Evolutionary conservation across 2,329 filamentous ascomycete genomes (phyloP).

Genomic region (Rachicladosporium sp.): DNA sequence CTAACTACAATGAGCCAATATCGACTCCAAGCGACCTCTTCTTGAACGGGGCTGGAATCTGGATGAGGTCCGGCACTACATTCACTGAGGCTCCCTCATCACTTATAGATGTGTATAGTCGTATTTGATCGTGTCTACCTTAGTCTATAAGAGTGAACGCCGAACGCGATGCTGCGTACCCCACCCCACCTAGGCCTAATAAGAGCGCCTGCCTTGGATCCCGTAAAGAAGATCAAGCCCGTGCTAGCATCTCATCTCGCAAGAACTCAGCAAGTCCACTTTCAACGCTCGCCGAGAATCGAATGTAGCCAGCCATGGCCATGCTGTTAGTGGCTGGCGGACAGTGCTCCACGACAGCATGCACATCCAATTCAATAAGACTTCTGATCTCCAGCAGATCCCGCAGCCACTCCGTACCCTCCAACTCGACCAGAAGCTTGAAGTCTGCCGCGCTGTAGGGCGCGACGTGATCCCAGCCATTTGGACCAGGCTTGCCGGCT

Average conservation of each 20-base stretch:
- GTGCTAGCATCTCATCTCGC: constrained; percentile 22
- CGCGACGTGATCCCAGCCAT: constrained; percentile 39
- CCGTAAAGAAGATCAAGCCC: background rate
- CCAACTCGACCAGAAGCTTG: constrained; percentile 31
- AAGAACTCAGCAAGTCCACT: constrained; percentile 44
- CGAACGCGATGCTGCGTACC: too few relatives aligned
- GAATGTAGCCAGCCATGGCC: constrained; percentile 45
- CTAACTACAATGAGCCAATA: too few relatives aligned
- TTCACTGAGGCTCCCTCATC: too few relatives aligned
- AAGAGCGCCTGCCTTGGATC: too few relatives aligned
- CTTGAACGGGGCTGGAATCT: too few relatives aligned
- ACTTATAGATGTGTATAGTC: too few relatives aligned
- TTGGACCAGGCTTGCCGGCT: constrained; percentile 36
- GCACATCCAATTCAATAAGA: constrained; percentile 39
- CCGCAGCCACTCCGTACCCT: constrained; percentile 46
- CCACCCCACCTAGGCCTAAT: too few relatives aligned
- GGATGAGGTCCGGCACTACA: too few relatives aligned
- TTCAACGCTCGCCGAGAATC: constrained; percentile 49
- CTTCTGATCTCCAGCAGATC: constrained; percentile 41
- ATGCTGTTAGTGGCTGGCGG: constrained; percentile 38
- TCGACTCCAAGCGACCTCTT: too few relatives aligned
- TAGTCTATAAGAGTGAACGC: too few relatives aligned
- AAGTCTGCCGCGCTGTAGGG: constrained; percentile 37
- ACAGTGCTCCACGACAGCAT: constrained; percentile 43
- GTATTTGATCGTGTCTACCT: too few relatives aligned